Evolutionary conservation across 1,139 yeast species (phyloP).

Genomic region (Diutina sp.): DNA sequence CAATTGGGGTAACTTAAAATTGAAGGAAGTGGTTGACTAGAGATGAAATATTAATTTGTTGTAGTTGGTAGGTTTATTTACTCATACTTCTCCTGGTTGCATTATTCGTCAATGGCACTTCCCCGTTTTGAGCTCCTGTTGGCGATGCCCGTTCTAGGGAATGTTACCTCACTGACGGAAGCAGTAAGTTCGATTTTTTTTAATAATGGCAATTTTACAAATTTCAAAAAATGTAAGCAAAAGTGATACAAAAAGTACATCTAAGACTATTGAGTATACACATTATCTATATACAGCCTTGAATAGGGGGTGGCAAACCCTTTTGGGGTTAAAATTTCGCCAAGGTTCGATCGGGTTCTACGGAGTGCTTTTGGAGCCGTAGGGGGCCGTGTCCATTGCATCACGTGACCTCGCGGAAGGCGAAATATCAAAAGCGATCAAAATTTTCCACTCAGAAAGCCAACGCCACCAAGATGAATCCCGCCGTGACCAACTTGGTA

Average conservation of each 20-base stretch:
- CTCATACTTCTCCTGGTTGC: too few species aligned
- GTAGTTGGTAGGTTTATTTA: too few species aligned
- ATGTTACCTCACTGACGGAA: not conserved
- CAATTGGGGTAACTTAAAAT: too few species aligned
- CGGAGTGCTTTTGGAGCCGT: not conserved
- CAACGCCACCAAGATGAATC: slow-evolving; percentile 38
- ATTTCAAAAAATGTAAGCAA: not conserved
- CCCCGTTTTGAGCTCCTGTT: not conserved
- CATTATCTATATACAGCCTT: too few species aligned
- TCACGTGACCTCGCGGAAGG: not conserved
- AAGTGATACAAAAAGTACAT: too few species aligned
- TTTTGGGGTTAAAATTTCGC: not conserved
- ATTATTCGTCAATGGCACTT: too few species aligned
- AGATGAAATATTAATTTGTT: too few species aligned
- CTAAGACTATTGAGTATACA: too few species aligned
- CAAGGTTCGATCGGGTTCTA: not conserved
- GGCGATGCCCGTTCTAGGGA: not conserved
- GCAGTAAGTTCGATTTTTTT: not conserved
- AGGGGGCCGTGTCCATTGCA: not conserved
- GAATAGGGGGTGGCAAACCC: too few species aligned
- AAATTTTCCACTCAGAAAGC: not conserved
- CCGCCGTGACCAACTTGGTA: slow-evolving; percentile 76
- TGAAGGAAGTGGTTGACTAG: too few species aligned
- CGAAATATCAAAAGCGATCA: not conserved
- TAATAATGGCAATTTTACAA: not conserved